Percentiles rank a stretch among this genome's conserved stretches.
These are phyloP conservation scores for Pythium dissimile DNA, from an alignment of 352 stramenopile species.

Conservation along the genomic window DNA sequence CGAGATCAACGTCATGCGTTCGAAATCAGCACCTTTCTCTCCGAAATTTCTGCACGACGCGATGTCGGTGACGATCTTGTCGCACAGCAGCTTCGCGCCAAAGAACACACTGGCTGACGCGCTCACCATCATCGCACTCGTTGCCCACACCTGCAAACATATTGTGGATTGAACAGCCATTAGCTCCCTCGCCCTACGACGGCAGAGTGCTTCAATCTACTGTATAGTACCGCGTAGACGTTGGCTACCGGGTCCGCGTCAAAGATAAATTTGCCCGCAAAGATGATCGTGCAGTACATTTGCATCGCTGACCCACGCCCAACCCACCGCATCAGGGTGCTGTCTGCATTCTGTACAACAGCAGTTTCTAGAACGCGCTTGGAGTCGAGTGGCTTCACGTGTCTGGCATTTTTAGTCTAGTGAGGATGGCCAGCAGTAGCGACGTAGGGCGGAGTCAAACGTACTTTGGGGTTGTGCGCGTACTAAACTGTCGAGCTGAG, in stretches of 20 bases:
- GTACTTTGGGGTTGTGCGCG: too few relatives aligned
- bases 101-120: slow-evolving; percentile 67
- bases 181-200: too few relatives aligned
- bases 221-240: slow-evolving; percentile 38
- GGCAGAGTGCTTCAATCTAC: not conserved
- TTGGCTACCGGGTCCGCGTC: slow-evolving; percentile 49
- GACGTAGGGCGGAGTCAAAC: too few relatives aligned
- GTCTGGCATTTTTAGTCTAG: too few relatives aligned
- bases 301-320: slow-evolving; percentile 56
- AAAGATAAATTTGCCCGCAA: slow-evolving; percentile 59
- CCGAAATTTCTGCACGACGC: slow-evolving; percentile 56
- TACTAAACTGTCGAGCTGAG: too few relatives aligned
- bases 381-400: slow-evolving; percentile 16
- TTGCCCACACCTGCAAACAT: slow-evolving; percentile 34
- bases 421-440: too few relatives aligned
- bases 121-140: slow-evolving; percentile 56
- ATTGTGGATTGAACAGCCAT: too few relatives aligned
- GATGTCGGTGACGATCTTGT: slow-evolving; percentile 71
- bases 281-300: slow-evolving; percentile 71
- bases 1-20: too few relatives aligned
- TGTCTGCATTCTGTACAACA: slow-evolving; percentile 50
- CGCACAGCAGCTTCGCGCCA: slow-evolving; percentile 62
- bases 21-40: slow-evolving; percentile 32
- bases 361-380: slow-evolving; percentile 49
- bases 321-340: slow-evolving; percentile 51